A percentile compares a stretch with the other conserved stretches of the same genome.
These are phyloP conservation scores for Syncephalis plumigaleata DNA, from an alignment of 371 early-diverging fungal species.

Conservation along the genomic window DNA sequence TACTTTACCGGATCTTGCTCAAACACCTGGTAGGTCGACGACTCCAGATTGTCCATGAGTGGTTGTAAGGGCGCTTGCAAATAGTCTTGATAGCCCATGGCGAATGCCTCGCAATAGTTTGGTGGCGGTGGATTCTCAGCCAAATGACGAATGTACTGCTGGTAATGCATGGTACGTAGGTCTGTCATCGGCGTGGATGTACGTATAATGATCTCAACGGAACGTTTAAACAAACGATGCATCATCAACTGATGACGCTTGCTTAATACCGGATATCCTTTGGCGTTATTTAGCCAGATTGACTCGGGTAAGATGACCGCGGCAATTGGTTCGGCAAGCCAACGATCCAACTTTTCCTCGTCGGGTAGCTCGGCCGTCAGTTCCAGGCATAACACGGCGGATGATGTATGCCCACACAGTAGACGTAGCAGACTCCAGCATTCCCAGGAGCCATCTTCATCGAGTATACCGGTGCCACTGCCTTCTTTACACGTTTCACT, in stretches of 20 bases:
- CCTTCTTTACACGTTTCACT: conserved; percentile 2
- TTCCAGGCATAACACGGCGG: conserved; percentile 42
- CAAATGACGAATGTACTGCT: conserved; percentile 54
- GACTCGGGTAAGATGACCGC: conserved; percentile 47
- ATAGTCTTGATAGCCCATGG: conserved; percentile 69
- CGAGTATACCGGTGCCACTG: conserved; percentile 4
- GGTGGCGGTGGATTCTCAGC: conserved; percentile 37
- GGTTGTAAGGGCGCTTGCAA: conserved; percentile 82
- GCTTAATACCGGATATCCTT: conserved; percentile 74
- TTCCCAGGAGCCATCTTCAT: conserved; percentile 25
- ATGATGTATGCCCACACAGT: conserved; percentile 29
- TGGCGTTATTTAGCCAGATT: conserved; percentile 54
- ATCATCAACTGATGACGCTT: conserved; percentile 19
- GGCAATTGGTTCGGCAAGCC: conserved; percentile 80
- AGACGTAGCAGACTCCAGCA: conserved; percentile 49
- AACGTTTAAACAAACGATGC: not conserved
- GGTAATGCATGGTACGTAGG: conserved; percentile 17
- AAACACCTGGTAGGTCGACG: conserved; percentile 84
- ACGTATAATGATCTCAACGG: not conserved
- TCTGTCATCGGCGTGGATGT: not conserved
- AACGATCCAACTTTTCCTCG: conserved; percentile 34
- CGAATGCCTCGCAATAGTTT: conserved; percentile 47
- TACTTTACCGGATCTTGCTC: conserved; percentile 88
- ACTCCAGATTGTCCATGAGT: conserved; percentile 82
- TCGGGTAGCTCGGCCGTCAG: conserved; percentile 32